These are phyloP conservation scores for Cylindrotheca fusiformis DNA, from an alignment of 108 stramenopile species.

Conservation along the genomic window DNA sequence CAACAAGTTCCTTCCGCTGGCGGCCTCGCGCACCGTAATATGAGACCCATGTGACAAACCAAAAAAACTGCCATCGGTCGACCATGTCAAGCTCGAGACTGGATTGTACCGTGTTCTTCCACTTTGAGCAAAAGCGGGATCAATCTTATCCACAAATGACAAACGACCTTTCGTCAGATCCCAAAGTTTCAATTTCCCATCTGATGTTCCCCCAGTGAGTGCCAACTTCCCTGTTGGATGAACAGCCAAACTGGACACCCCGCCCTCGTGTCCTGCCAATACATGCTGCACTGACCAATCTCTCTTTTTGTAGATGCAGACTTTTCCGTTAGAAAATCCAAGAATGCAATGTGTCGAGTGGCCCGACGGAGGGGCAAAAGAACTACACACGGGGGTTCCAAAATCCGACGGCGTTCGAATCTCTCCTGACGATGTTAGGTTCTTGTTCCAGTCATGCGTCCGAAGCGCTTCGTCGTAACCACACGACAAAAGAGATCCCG, in stretches of 20 bases:
- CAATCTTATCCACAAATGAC: conserved; percentile 68
- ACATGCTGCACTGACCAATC: conserved; percentile 87
- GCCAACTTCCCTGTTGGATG: conserved; percentile 87
- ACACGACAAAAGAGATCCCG: conserved; percentile 70
- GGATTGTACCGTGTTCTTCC: conserved; percentile 49
- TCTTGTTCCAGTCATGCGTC: conserved; percentile 56
- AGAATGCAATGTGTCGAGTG: conserved; percentile 75
- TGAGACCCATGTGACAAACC: conserved; percentile 65
- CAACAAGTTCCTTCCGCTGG: conserved; percentile 69
- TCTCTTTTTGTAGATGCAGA: conserved; percentile 81
- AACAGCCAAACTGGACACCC: conserved; percentile 67
- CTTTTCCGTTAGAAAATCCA: conserved; percentile 71
- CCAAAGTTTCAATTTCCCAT: conserved; percentile 85
- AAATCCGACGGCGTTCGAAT: conserved; percentile 72
- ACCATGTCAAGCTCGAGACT: conserved; percentile 66
- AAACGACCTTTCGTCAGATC: conserved; percentile 87
- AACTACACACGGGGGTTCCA: conserved; percentile 73
- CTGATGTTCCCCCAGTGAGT: conserved; percentile 62
- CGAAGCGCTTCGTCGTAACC: conserved; percentile 83
- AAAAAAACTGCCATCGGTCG: conserved; percentile 66
- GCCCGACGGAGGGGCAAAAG: conserved; percentile 69
- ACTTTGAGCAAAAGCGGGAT: conserved; percentile 24
- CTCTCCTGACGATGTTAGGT: conserved; percentile 61
- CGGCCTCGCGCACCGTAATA: conserved; percentile 76
- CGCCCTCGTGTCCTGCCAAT: conserved; percentile 74